These are phyloP conservation scores for Peronospora farinosa DNA, from an alignment of 352 stramenopile genomes.

Conservation along the genomic window DNA sequence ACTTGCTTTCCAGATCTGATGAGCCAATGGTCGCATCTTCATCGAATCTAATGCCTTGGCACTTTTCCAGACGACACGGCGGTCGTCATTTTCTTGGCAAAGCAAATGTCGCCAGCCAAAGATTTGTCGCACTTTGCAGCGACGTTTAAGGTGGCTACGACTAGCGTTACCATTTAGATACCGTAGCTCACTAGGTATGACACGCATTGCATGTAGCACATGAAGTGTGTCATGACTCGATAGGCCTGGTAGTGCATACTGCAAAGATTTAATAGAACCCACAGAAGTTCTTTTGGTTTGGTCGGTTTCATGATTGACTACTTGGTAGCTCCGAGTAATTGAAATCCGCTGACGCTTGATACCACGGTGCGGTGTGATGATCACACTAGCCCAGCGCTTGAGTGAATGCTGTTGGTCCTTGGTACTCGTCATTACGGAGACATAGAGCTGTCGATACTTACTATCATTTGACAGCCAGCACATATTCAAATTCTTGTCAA, in stretches of 20 bases:
- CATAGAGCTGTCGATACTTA: conserved; percentile 6
- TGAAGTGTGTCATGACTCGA: conserved; percentile 33
- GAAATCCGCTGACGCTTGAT: conserved; percentile 25
- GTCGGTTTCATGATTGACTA: conserved; percentile 1
- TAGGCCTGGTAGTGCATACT: conserved; percentile 33
- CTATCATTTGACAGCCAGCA: neutral
- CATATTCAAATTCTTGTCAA: conserved; percentile 3
- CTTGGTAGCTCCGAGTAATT: conserved; percentile 6
- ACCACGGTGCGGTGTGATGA: conserved; percentile 1
- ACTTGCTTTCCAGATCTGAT: conserved; percentile 33
- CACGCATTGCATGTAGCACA: conserved; percentile 31
- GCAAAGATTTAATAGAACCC: conserved; percentile 29
- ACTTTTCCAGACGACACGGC: conserved; percentile 38
- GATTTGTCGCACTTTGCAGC: conserved; percentile 21
- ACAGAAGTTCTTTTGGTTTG: neutral
- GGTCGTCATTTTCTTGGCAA: conserved; percentile 29
- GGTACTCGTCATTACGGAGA: neutral
- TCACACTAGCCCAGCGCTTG: conserved; percentile 18
- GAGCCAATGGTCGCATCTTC: conserved; percentile 29
- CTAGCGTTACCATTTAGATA: conserved; percentile 30
- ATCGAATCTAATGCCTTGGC: conserved; percentile 34
- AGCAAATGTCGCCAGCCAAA: conserved; percentile 41
- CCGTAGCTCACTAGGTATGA: conserved; percentile 34
- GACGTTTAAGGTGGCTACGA: conserved; percentile 10
- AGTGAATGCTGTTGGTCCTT: conserved; percentile 5